Conservation (phyloP, 257 asterid species). For the Forsythia suspensa region DNA sequence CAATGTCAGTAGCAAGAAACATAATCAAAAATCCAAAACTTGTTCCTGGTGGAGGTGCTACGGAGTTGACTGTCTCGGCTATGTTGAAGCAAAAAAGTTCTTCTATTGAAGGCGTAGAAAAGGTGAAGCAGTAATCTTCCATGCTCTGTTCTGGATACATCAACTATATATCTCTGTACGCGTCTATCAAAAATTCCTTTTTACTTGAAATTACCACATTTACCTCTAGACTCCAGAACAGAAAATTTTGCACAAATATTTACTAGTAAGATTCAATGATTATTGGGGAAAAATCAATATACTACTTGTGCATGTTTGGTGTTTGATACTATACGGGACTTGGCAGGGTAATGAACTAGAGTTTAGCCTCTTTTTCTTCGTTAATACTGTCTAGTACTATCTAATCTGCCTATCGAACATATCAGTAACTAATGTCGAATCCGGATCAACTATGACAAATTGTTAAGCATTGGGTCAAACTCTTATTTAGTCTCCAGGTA, state of each 20-base stretch:
- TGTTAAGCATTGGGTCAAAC: neutral
- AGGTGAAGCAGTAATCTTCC: conserved; percentile 39
- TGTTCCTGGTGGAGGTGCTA: conserved; percentile 98
- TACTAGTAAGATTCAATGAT: neutral
- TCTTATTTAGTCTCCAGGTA: neutral
- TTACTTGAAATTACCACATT: neutral
- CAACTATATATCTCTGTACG: neutral
- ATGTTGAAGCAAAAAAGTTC: conserved; percentile 83
- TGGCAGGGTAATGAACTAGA: neutral
- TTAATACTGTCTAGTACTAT: neutral
- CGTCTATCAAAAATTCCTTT: neutral
- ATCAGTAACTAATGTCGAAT: neutral
- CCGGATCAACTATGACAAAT: neutral
- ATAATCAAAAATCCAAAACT: conserved; percentile 89
- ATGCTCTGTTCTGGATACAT: neutral
- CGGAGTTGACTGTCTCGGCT: conserved; percentile 95
- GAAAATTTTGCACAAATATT: neutral
- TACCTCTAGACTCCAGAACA: neutral
- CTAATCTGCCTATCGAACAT: neutral
- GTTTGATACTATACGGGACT: neutral
- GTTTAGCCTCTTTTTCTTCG: neutral
- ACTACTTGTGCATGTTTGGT: neutral
- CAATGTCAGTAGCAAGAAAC: conserved; percentile 98
- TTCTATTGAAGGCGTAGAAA: conserved; percentile 87
- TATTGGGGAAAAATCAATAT: neutral